Evolutionary conservation across 2,329 filamentous ascomycete genomes (phyloP), one percentile per base, ranked within the genome.

Genomic region (Cladosporium sp.): DNA sequence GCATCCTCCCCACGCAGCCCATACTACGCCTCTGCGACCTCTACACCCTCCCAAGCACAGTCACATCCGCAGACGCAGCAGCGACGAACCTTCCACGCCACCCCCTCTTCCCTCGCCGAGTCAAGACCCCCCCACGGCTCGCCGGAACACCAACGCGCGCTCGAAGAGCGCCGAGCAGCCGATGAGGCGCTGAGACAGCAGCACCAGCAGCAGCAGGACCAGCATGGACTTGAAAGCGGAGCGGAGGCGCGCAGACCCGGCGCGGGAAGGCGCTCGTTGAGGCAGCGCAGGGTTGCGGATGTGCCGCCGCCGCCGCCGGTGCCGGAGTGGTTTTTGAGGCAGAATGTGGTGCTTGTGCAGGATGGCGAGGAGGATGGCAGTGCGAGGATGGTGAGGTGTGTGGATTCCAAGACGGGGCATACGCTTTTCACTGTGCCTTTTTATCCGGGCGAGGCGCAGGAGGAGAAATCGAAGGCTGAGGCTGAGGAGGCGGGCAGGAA

Each of bases 251-350:
- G 48, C 12, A 43, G 11, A 44, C 42, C 19, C 27, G 38, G 40
- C 8, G 18, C 11, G 24, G 39, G 29, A 43, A 55, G 15, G 49
- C 43, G n/a, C n/a, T n/a, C 47, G 42, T 1, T 51, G 52, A 18
- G 49, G 42, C 36, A 39, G 44, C 34, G 15, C 47, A 32, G 51
- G 39, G 32, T 22, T 34, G 18, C 45, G 18, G 52, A 59, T 38
- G 51, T 61, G 13, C 63, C 63, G 1, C 60, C 56, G 41, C 64
- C 65, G 3, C 64, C 65, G 15, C 63, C 64, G 7, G 54, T 69
- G n/a, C 67, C 67, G 11, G 60, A 65, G 5, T 70, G 67, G 67
- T 70, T 70, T 47, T 44, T 70, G 40, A 58, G 59, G 19, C 57
- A 67, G 44, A 69, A 70, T 58, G 64, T 70, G 39, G 59, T 60